A percentile compares a stretch with the other conserved stretches of the same genome.
These are phyloP conservation scores for Marchantia polymorpha DNA, from an alignment of 225 moss, liverwort and hornwort genomes.

Conservation along the genomic window DNA sequence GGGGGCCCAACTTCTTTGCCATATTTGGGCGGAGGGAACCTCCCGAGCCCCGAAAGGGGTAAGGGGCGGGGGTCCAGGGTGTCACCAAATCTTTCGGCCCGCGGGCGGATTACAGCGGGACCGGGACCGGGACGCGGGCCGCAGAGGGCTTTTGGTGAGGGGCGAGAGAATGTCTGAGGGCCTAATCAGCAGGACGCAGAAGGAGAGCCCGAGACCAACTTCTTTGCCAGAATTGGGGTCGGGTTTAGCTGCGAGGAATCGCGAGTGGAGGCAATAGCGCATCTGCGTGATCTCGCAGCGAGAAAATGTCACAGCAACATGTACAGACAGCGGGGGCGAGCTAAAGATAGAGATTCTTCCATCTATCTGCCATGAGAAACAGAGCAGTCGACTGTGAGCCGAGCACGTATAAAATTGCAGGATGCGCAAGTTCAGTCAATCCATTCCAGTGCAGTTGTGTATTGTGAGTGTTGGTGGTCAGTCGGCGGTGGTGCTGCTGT, in stretches of 20 bases:
- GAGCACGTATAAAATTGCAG: neutral
- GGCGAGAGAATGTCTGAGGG: too few relatives aligned
- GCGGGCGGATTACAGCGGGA: neutral
- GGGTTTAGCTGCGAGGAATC: neutral
- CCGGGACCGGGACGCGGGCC: neutral
- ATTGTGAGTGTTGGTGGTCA: neutral
- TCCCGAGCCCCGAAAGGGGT: neutral
- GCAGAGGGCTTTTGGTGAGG: neutral
- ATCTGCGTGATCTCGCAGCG: neutral
- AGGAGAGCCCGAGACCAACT: neutral
- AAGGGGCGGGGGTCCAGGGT: neutral
- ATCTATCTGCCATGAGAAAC: neutral
- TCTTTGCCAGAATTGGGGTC: constrained; percentile 4
- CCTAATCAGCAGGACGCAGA: too few relatives aligned
- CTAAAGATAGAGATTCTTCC: constrained; percentile 14
- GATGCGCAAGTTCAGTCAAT: neutral
- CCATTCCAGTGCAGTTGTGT: neutral
- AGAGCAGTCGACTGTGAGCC: neutral
- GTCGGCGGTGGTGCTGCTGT: neutral
- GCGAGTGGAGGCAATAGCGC: neutral
- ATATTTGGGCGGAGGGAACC: neutral
- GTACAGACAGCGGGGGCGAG: neutral
- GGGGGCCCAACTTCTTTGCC: constrained; percentile 1
- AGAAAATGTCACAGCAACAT: neutral
- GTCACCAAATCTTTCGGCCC: neutral